A percentile compares a stretch with the other conserved stretches of the same genome.
Conservation (phyloP, 1,284 basidiomycete genomes). For the Heimioporus retisporus region DNA sequence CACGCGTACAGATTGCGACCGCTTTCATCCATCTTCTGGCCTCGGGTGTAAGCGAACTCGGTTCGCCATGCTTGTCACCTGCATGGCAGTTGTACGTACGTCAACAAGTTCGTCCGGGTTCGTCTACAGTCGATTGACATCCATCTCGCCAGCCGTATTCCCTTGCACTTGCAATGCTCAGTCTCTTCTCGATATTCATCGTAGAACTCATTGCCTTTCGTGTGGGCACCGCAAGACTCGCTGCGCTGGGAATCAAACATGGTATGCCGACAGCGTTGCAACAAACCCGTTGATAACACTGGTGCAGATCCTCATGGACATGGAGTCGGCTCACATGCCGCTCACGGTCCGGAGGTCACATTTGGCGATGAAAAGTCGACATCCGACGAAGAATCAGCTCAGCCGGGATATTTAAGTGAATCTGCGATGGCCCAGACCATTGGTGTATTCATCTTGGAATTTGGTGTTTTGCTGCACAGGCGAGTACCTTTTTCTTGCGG, state of each 20-base stretch:
- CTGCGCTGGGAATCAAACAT: constrained; percentile 62
- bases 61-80: constrained; percentile 76
- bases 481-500: constrained; percentile 23
- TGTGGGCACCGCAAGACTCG: constrained; percentile 75
- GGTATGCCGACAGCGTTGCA: constrained; percentile 48
- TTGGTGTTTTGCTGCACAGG: constrained; percentile 94
- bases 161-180: constrained; percentile 82
- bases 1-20: constrained; percentile 79
- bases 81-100: constrained; percentile 83
- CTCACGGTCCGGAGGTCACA: constrained; percentile 71
- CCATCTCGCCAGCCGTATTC: constrained; percentile 73
- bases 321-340: constrained; percentile 65
- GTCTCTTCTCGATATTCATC: constrained; percentile 88
- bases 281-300: constrained; percentile 1
- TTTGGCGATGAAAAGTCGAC: constrained; percentile 26
- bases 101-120: constrained; percentile 23
- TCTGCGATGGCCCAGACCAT: constrained; percentile 80
- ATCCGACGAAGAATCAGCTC: constrained; percentile 33
- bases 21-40: constrained; percentile 90
- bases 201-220: constrained; percentile 89
- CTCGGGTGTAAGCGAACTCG: constrained; percentile 80
- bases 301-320: constrained; percentile 74
- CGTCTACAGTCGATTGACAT: constrained; percentile 12
- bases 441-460: constrained; percentile 89
- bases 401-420: constrained; percentile 45